Percentiles rank a stretch among this genome's conserved stretches.
Conservation (phyloP, 169 alveolate species). For the Plasmodium coatneyi region DNA sequence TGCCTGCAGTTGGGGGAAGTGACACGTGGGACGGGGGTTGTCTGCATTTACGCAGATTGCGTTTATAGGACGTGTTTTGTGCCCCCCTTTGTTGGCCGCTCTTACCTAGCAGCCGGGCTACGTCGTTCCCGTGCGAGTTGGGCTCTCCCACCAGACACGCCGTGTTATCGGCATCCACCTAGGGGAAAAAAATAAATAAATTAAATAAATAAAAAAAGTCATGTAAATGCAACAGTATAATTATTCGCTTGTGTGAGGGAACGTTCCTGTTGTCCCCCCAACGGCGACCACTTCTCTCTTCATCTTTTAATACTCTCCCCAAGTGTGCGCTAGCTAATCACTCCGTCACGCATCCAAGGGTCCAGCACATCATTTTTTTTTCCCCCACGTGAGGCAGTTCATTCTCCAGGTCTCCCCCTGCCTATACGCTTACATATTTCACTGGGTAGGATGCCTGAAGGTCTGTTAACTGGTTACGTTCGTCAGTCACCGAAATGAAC, state of each 20-base stretch:
- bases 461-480: constrained; percentile 33
- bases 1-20: background rate
- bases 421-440: constrained; percentile 30
- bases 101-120: constrained; percentile 55
- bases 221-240: background rate
- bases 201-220: background rate
- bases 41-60: too few species aligned
- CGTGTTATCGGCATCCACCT: constrained; percentile 68
- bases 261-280: background rate
- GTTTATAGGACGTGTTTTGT: too few species aligned
- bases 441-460: constrained; percentile 64
- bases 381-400: background rate
- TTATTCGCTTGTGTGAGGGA: background rate
- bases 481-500: constrained; percentile 62
- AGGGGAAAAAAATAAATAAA: background rate
- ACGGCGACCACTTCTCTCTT: background rate
- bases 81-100: too few species aligned
- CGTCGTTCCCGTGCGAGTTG: constrained; percentile 66
- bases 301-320: background rate
- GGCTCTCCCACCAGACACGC: constrained; percentile 55
- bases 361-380: background rate
- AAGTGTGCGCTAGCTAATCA: background rate
- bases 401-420: background rate
- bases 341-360: background rate
- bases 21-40: background rate